Evolutionary conservation across 345 rosid genomes (phyloP).

Genomic region (Garcia nutans): DNA sequence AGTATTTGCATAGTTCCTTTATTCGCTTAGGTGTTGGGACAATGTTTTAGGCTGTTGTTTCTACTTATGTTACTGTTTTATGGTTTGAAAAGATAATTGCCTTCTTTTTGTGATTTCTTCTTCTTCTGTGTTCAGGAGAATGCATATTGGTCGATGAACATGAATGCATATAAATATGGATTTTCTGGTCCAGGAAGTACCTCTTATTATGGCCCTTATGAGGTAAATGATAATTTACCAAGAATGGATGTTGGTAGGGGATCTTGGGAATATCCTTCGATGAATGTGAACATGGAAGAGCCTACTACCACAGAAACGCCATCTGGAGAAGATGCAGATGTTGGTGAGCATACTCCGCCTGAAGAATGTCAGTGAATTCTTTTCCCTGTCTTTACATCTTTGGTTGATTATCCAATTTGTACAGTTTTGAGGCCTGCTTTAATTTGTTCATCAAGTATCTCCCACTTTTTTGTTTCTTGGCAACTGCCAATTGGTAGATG

Average conservation of each 20-base stretch:
- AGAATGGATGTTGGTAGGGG: conserved; percentile 45
- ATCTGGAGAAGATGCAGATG: conserved; percentile 31
- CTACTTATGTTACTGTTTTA: background rate
- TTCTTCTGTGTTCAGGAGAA: conserved; percentile 38
- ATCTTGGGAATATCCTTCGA: conserved; percentile 47
- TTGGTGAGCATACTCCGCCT: conserved; percentile 28
- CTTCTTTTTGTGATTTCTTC: background rate
- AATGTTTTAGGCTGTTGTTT: background rate
- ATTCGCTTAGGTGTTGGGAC: background rate
- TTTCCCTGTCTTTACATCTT: background rate
- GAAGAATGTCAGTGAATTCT: conserved; percentile 50
- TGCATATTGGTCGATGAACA: conserved; percentile 47
- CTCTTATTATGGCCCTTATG: conserved; percentile 40
- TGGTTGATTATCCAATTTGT: background rate
- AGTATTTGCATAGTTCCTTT: background rate
- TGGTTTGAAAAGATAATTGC: background rate
- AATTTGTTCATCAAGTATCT: background rate
- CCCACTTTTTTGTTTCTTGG: background rate
- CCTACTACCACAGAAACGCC: conserved; percentile 34
- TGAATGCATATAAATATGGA: conserved; percentile 61
- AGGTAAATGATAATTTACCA: conserved; percentile 47
- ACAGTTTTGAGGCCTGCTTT: background rate
- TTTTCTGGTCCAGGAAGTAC: conserved; percentile 47
- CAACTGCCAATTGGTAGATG: background rate
- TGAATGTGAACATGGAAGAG: conserved; percentile 30